phyloP scores from a whole-genome alignment of 768 basidiomycete genomes.

The Hygrocybe punicea region DNA sequence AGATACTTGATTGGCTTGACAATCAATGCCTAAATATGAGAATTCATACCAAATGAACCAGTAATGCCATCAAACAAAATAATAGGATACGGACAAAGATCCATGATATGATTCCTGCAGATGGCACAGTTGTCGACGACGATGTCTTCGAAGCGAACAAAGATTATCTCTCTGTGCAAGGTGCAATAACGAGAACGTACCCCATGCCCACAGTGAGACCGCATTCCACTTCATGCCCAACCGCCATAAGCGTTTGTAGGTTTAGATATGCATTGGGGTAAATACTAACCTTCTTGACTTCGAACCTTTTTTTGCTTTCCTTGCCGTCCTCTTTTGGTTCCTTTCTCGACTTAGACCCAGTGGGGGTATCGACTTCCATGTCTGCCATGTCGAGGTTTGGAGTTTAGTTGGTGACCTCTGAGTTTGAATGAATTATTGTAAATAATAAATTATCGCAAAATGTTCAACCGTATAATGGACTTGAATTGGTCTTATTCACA shows the following conservation, averaged over 20 bases:
- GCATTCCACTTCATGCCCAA: conserved; percentile 99
- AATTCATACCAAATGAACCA: conserved; percentile 1
- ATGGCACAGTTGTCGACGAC: conserved; percentile 99
- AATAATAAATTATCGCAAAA: too few species aligned
- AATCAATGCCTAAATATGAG: conserved; percentile 83
- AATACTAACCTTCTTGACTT: conserved; percentile 90
- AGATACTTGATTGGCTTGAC: conserved; percentile 98
- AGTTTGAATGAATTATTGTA: too few species aligned
- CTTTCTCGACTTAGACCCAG: conserved; percentile 32
- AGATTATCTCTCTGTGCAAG: conserved; percentile 1
- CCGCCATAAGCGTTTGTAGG: too few species aligned
- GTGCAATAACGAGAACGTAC: conserved; percentile 39
- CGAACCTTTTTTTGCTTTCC: conserved; percentile 80
- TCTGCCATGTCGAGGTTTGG: conserved; percentile 44
- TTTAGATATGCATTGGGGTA: too few species aligned
- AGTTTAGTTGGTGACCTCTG: too few species aligned
- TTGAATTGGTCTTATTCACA: conserved; percentile 47
- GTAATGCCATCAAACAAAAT: conserved; percentile 3
- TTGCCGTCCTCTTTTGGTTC: conserved; percentile 55
- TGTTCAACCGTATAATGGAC: conserved; percentile 26
- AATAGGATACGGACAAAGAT: conserved; percentile 70
- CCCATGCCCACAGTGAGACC: conserved; percentile 98
- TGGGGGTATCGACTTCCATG: conserved; percentile 59
- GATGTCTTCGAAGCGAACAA: conserved; percentile 59
- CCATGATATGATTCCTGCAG: conserved; percentile 99